A percentile compares a stretch with the other conserved stretches of the same genome.
These are phyloP conservation scores for Trichomonas gallinae DNA, from an alignment of 208 protist species.

Conservation along the genomic window DNA sequence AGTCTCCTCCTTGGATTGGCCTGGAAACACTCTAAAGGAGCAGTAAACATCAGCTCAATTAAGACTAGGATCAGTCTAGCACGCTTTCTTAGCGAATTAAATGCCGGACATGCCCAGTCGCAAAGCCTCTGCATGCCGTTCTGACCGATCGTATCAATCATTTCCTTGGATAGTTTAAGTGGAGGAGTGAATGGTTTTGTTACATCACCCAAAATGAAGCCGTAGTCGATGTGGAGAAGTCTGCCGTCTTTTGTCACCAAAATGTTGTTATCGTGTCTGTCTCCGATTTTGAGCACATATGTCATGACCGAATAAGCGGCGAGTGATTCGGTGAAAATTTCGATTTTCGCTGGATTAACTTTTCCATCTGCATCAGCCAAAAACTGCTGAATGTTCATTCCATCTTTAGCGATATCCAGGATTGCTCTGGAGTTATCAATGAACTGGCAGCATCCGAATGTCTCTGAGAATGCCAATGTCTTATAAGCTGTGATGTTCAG, in stretches of 20 bases:
- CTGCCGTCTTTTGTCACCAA: constrained; percentile 22
- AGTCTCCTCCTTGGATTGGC: not conserved
- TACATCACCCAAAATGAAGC: constrained; percentile 3
- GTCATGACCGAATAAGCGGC: constrained; percentile 4
- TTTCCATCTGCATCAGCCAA: not conserved
- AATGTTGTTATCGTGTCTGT: constrained; percentile 26
- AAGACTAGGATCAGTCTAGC: constrained; percentile 75
- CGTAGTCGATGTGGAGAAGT: constrained; percentile 26
- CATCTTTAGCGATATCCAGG: not conserved
- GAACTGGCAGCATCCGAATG: not conserved
- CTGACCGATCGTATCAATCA: constrained; percentile 41
- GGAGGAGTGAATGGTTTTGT: constrained; percentile 76
- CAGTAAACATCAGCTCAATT: constrained; percentile 59
- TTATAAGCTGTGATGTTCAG: not conserved
- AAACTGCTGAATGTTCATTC: not conserved
- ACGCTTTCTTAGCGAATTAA: constrained; percentile 77
- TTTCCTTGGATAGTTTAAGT: constrained; percentile 69
- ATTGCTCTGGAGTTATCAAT: constrained; percentile 9
- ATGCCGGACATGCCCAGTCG: constrained; percentile 45
- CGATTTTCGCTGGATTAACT: not conserved
- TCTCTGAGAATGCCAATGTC: not conserved
- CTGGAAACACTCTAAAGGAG: not conserved
- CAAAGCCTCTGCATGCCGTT: constrained; percentile 23
- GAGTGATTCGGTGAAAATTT: not conserved
- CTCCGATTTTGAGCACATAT: constrained; percentile 21